These are phyloP conservation scores for Neurospora sp. DNA, from an alignment of 495 filamentous ascomycete genomes.

Conservation along the genomic window DNA sequence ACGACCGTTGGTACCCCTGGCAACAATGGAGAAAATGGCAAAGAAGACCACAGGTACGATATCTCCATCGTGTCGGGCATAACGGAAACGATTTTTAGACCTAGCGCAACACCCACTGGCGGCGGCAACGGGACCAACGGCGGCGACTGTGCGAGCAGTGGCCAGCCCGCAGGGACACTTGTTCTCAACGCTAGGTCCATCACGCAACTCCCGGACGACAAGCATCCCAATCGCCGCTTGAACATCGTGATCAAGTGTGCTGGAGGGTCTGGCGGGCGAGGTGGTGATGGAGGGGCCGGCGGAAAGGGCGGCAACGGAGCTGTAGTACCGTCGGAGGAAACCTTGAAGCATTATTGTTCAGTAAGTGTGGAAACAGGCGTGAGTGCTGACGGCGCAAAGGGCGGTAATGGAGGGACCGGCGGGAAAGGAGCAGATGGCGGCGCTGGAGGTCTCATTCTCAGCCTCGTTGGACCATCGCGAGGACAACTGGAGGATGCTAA, in stretches of 20 bases:
- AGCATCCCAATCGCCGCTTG: not conserved
- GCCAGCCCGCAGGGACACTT: not conserved
- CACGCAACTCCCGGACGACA: not conserved
- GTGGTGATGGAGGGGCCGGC: not conserved
- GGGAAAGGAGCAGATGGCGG: not conserved
- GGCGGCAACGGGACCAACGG: not conserved
- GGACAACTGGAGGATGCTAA: not conserved
- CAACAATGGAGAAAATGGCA: not conserved
- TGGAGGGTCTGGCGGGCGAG: not conserved
- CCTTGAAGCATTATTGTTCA: not conserved
- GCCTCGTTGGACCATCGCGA: not conserved
- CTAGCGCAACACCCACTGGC: not conserved
- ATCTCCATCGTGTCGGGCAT: too few species aligned
- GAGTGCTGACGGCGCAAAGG: not conserved
- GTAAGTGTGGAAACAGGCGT: not conserved
- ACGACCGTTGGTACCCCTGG: not conserved
- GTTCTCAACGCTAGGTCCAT: not conserved
- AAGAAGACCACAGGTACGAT: not conserved
- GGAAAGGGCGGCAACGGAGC: not conserved
- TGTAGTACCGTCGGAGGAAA: not conserved
- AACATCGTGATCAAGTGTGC: not conserved
- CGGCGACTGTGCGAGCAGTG: not conserved
- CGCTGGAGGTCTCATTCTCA: not conserved
- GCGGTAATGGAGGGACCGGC: not conserved
- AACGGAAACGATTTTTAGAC: not conserved